These are phyloP conservation scores for Myriangium duriaei DNA, from an alignment of 2,329 filamentous ascomycete genomes.

Conservation along the genomic window DNA sequence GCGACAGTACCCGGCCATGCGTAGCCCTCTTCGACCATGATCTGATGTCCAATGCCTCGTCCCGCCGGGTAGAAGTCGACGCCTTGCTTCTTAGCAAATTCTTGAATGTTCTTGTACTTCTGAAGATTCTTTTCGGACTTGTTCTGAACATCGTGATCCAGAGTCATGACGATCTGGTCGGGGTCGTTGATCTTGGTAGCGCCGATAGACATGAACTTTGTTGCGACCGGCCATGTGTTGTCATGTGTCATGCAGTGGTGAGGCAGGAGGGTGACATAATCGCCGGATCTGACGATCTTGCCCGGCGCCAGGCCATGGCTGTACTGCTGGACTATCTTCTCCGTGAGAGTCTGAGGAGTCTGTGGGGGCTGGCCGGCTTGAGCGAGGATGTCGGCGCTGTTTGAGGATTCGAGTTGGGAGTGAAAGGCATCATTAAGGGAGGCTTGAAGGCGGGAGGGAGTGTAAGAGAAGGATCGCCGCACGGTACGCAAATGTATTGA, in stretches of 20 bases:
- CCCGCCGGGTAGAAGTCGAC: conserved; percentile 68
- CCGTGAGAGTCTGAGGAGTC: conserved; percentile 67
- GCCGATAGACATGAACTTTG: conserved; percentile 74
- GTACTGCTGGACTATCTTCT: conserved; percentile 83
- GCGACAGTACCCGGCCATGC: conserved; percentile 75
- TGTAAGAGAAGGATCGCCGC: conserved; percentile 11
- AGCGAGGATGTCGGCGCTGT: conserved; percentile 60
- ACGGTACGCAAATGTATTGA: too few species aligned
- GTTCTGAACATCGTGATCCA: conserved; percentile 87
- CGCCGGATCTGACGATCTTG: conserved; percentile 65
- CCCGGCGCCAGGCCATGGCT: conserved; percentile 61
- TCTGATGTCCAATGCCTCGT: conserved; percentile 77
- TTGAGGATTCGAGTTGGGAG: conserved; percentile 47
- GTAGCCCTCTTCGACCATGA: conserved; percentile 77
- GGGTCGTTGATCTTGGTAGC: conserved; percentile 60
- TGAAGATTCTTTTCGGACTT: conserved; percentile 63
- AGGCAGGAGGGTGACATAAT: conserved; percentile 69
- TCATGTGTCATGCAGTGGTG: conserved; percentile 77
- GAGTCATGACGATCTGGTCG: conserved; percentile 65
- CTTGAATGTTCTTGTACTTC: conserved; percentile 72
- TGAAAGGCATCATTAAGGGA: conserved; percentile 45
- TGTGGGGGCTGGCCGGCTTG: conserved; percentile 27
- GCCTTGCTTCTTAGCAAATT: conserved; percentile 67
- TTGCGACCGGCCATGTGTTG: conserved; percentile 63
- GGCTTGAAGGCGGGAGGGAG: conserved; percentile 15